Base-by-base conservation (phyloP, 805 yeast species). In the Starmerella stellata region DNA sequence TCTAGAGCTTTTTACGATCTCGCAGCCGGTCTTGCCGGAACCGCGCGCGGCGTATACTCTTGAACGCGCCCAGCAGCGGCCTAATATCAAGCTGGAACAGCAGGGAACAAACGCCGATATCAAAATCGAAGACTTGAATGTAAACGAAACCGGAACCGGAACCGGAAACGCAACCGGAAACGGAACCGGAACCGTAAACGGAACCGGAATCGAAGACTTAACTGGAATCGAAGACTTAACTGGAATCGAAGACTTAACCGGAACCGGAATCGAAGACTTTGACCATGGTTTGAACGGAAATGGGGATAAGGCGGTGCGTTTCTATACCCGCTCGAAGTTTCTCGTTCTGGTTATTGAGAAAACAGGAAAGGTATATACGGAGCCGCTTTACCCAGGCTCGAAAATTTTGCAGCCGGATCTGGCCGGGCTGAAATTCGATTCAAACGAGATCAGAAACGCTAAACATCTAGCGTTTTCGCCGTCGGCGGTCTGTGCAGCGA, bases 331-430 rank as follows among this genome's bases (percentile, higher is more conserved):
- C 15, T 29, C 32, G 7, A 29, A 13, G 14, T 29, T 29, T 29
- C 9, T 29, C 7, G 7, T 45, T n/a, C 36, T 48, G 27, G 36
- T 40, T 35, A 16, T 52, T 33, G 43, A 39, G 24, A 38, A 35
- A 15, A 38, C 44, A 28, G 46, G 44, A 13, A 25, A 50, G 30
- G 19, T 58, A 40, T 17, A 51, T 46, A 21, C 53, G 28, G 42
- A 41, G 17, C 46, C 53, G 31, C 46, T 54, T 2, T 38, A 45
- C 1, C 31, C 39, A 9, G 41, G 33, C 17, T 37, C 30, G 21
- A 37, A 29, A 35, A 32, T 39, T 13, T 36, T 42, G 4, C 44
- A 46, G 17, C 20, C 41, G 20, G 44, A 40, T 21, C 28, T 31
- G 15, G 24, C 35, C 3, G 44, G 46, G 4, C 34, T 46, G 19